These are phyloP conservation scores for Tolypocladium tropicale DNA, from an alignment of 2,329 filamentous ascomycete genomes.

Conservation along the genomic window DNA sequence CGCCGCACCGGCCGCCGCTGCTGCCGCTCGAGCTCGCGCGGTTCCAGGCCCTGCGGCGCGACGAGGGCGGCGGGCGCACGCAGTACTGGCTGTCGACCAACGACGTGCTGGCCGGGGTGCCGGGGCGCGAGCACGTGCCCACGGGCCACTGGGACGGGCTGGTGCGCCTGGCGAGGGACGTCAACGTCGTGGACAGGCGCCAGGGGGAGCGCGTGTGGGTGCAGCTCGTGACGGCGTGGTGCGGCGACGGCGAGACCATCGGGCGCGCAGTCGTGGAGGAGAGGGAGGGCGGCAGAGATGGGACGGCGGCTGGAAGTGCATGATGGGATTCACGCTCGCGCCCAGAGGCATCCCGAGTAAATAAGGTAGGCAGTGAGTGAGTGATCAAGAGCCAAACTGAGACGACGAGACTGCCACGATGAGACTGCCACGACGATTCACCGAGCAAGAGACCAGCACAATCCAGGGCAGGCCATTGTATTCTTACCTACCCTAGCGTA, in stretches of 20 bases:
- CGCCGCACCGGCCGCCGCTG: not conserved
- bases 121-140: slow-evolving; percentile 3
- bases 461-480: not conserved
- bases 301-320: not conserved
- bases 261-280: not conserved
- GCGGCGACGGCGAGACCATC: slow-evolving; percentile 1
- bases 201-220: not conserved
- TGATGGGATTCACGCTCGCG: not conserved
- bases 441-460: not conserved
- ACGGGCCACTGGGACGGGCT: slow-evolving; percentile 7
- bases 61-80: not conserved
- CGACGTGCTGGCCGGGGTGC: slow-evolving; percentile 4
- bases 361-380: not conserved
- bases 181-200: not conserved
- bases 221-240: slow-evolving; percentile 6
- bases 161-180: slow-evolving; percentile 3
- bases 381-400: too few relatives aligned
- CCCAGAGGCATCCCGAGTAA: too few relatives aligned
- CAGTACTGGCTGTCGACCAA: slow-evolving; percentile 8
- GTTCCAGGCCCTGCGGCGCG: not conserved
- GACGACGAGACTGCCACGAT: not conserved
- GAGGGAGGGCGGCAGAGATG: not conserved
- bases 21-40: not conserved
- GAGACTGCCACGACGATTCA: not conserved
- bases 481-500: not conserved